These are phyloP conservation scores for Erodium moschatum DNA, from an alignment of 441 rosid genomes.

Conservation along the genomic window DNA sequence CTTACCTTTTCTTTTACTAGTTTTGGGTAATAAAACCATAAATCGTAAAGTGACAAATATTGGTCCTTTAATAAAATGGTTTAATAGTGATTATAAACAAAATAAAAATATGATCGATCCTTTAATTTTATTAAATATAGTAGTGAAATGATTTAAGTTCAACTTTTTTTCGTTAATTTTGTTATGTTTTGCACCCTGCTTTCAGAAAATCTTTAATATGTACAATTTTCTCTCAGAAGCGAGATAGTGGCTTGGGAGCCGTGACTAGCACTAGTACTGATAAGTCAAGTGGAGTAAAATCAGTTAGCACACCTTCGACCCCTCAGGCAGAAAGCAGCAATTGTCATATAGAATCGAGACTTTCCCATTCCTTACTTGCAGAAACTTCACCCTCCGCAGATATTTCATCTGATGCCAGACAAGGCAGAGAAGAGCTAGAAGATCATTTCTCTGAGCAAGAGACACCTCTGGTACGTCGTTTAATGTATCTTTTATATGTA, in stretches of 20 bases:
- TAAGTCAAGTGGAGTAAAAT: conserved; percentile 68
- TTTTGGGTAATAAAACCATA: too few species aligned
- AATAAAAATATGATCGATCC: too few species aligned
- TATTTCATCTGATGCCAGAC: conserved; percentile 50
- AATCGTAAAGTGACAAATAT: too few species aligned
- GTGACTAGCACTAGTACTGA: conserved; percentile 48
- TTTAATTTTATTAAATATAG: too few species aligned
- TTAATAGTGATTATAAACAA: too few species aligned
- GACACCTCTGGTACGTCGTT: conserved; percentile 55
- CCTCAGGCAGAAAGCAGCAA: conserved; percentile 64
- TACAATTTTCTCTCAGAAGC: conserved; percentile 48
- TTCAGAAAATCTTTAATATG: conserved; percentile 8
- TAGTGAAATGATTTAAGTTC: background rate
- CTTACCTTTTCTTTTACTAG: too few species aligned
- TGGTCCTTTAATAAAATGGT: too few species aligned
- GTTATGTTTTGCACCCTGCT: conserved; percentile 5
- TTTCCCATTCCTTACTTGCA: conserved; percentile 45
- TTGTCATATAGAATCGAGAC: conserved; percentile 52
- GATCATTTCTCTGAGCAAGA: conserved; percentile 57
- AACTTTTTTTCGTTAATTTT: too few species aligned
- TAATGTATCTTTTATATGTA: background rate
- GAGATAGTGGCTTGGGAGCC: conserved; percentile 51
- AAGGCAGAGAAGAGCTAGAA: conserved; percentile 52
- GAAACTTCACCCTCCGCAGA: conserved; percentile 64
- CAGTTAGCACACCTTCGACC: conserved; percentile 75